A percentile compares a stretch with the other conserved stretches of the same genome.
phyloP scores from a whole-genome alignment of 2,329 filamentous ascomycete species.

The Neofusicoccum kwambonambiense region DNA sequence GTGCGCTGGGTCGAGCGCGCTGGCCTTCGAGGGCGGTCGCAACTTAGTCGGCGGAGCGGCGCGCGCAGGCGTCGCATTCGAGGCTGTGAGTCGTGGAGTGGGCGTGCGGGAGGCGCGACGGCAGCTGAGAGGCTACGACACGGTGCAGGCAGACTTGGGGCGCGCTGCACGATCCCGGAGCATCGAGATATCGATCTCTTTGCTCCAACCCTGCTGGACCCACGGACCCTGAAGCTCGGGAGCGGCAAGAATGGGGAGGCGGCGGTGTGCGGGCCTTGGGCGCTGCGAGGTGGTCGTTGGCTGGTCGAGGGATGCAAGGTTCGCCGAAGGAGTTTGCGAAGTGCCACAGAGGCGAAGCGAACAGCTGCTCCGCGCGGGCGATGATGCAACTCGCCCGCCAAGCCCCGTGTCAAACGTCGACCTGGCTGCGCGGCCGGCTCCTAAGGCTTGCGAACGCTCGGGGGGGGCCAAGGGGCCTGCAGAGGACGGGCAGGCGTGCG shows the following conservation, averaged over 20 bases:
- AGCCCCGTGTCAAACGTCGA: conserved; percentile 6
- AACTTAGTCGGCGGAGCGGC: background rate
- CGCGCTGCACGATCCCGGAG: conserved; percentile 19
- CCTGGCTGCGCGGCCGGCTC: background rate
- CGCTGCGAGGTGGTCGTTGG: conserved; percentile 17
- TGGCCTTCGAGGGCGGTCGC: background rate
- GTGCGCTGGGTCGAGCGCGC: background rate
- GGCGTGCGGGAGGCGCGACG: background rate
- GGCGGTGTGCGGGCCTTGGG: conserved; percentile 15
- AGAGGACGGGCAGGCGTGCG: background rate
- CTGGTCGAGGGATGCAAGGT: conserved; percentile 19
- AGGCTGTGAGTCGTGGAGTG: background rate
- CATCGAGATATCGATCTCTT: conserved; percentile 19
- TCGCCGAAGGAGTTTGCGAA: conserved; percentile 17
- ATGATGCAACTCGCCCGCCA: conserved; percentile 16
- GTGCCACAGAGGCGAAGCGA: conserved; percentile 18
- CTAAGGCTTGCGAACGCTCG: background rate
- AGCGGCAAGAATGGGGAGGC: conserved; percentile 18
- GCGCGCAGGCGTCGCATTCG: conserved; percentile 12
- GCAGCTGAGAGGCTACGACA: conserved; percentile 14
- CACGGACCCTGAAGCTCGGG: conserved; percentile 17
- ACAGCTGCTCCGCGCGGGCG: conserved; percentile 15
- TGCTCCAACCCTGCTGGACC: conserved; percentile 10
- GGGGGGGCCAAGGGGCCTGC: background rate
- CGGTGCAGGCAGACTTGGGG: conserved; percentile 6